phyloP scores from a whole-genome alignment of 2,329 filamentous ascomycete genomes.

The Colletotrichum sp. region DNA sequence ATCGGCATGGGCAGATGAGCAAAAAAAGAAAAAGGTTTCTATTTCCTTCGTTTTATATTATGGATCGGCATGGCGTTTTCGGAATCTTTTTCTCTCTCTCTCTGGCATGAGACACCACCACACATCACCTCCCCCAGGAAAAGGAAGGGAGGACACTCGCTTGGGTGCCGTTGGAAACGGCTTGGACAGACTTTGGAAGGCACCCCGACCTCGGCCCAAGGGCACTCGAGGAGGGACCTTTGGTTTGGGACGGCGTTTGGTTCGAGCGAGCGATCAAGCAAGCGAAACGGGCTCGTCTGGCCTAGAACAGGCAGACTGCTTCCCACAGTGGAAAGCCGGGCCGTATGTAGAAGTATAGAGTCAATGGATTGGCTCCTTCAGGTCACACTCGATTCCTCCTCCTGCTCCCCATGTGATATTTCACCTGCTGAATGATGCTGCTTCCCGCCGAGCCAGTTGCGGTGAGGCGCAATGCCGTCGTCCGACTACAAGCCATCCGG shows the following conservation, averaged over 20 bases:
- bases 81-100: not conserved
- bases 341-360: conserved; percentile 17
- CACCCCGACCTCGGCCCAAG: not conserved
- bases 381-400: not conserved
- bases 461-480: not conserved
- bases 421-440: too few relatives aligned
- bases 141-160: conserved; percentile 5
- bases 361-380: conserved; percentile 11
- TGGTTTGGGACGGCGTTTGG: conserved; percentile 12
- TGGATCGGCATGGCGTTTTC: conserved; percentile 9
- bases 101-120: not conserved
- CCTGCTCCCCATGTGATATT: not conserved
- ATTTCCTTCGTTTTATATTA: not conserved
- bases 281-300: conserved; percentile 13
- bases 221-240: not conserved
- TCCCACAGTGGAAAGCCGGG: conserved; percentile 9
- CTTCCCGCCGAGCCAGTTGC: not conserved
- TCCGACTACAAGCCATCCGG: not conserved
- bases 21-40: conserved; percentile 6
- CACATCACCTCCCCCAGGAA: not conserved
- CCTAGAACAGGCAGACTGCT: conserved; percentile 4
- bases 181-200: conserved; percentile 14
- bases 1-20: conserved; percentile 8
- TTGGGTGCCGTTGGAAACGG: conserved; percentile 10
- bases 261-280: not conserved